Conservation (phyloP, 305 asterid genomes). For the Stenogyne calaminthoides region DNA sequence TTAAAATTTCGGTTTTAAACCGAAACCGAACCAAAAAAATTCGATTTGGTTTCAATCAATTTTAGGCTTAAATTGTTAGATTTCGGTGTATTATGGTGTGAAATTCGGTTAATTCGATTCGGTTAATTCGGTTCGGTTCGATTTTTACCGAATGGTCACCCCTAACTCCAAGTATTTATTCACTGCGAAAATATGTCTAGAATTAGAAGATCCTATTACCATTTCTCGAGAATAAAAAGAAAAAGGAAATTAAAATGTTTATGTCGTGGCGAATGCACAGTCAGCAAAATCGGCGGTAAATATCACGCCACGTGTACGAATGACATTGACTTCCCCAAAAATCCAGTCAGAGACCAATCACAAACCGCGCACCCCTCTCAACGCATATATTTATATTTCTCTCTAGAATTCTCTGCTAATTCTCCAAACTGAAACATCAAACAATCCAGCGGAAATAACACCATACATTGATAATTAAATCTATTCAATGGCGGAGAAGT, state of each 20-base stretch:
- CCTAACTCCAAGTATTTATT: too few relatives aligned
- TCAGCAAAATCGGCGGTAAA: slow-evolving; percentile 39
- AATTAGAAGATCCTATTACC: too few relatives aligned
- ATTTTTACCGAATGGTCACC: too few relatives aligned
- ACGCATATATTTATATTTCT: not conserved
- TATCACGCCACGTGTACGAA: slow-evolving; percentile 35
- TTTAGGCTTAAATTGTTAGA: too few relatives aligned
- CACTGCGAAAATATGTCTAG: too few relatives aligned
- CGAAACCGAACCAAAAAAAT: too few relatives aligned
- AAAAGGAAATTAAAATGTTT: not conserved
- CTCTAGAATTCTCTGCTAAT: slow-evolving; percentile 22
- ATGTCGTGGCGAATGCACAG: slow-evolving; percentile 40
- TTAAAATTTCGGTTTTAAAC: too few relatives aligned
- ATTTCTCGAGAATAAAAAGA: not conserved
- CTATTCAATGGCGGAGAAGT: slow-evolving; percentile 54
- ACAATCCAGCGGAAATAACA: not conserved
- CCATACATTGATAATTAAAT: not conserved
- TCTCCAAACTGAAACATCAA: slow-evolving; percentile 1
- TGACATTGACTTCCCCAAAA: not conserved
- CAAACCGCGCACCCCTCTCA: slow-evolving; percentile 2
- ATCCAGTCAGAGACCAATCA: slow-evolving; percentile 31
- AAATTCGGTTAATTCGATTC: too few relatives aligned
- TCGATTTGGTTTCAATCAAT: too few relatives aligned
- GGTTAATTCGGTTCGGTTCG: too few relatives aligned
- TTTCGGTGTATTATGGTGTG: too few relatives aligned